Evolutionary conservation across 805 yeast genomes (phyloP).

Genomic region (Lachancea nothofagi): DNA sequence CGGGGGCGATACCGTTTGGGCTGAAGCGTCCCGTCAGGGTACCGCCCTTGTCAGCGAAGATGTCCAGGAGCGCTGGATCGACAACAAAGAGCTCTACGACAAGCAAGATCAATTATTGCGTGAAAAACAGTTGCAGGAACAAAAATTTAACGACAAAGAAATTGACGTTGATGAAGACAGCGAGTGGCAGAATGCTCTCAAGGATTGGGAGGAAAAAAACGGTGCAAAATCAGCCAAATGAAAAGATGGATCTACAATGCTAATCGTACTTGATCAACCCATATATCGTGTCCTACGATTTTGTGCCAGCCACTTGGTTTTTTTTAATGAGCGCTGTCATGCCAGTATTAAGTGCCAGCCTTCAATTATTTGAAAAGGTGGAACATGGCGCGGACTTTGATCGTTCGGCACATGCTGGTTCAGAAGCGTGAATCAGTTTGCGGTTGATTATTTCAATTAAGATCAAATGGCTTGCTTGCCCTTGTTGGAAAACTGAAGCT

Average conservation of each 20-base stretch:
- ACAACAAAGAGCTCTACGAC: constrained; percentile 73
- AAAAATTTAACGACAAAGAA: constrained; percentile 37
- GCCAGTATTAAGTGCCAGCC: too few relatives aligned
- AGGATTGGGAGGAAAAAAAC: constrained; percentile 50
- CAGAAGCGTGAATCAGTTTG: too few relatives aligned
- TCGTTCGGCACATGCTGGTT: too few relatives aligned
- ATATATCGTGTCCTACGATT: not conserved
- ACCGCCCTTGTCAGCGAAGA: constrained; percentile 52
- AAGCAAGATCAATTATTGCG: constrained; percentile 47
- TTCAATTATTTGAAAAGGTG: not conserved
- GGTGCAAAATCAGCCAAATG: constrained; percentile 28
- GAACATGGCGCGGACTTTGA: not conserved
- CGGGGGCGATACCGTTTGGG: constrained; percentile 97
- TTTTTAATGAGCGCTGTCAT: not conserved
- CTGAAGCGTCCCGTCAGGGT: constrained; percentile 86
- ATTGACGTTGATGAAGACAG: constrained; percentile 58
- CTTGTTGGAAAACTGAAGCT: too few relatives aligned
- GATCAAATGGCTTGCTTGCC: too few relatives aligned
- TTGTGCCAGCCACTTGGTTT: constrained; percentile 4
- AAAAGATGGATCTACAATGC: not conserved
- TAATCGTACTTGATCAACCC: not conserved
- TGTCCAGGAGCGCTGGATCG: constrained; percentile 94
- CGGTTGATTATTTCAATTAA: too few relatives aligned
- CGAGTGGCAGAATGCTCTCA: constrained; percentile 63
- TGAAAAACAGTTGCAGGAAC: constrained; percentile 38